Base-by-base conservation (phyloP, 2,329 filamentous ascomycete species). In the Monilinia fructicola region DNA sequence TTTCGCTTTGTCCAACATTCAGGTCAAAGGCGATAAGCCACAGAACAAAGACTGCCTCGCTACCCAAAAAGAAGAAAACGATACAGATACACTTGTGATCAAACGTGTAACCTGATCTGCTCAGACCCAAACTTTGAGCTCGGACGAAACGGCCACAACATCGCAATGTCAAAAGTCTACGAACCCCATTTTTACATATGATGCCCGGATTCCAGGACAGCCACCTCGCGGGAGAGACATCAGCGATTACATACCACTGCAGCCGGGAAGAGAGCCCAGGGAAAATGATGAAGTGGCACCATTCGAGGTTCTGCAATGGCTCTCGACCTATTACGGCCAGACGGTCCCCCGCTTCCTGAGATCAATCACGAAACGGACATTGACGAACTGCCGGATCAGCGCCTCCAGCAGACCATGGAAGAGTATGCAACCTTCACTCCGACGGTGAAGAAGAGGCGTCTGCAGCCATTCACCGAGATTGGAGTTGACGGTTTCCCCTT, bases 141-240 rank as follows among this genome's bases (percentile, higher is more conserved):
- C 18, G 28, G 42, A 48, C n/a, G 21, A 1, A 0, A 16, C 35
- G 18, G 1, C 10, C 2, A 35, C 2, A 31, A 54, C 0, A 2
- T 35, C 28, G 26, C 11, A 12, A 61, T 61, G 58, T 50, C 58
- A 2, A 7, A 21, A 12, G 10, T 6, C 9, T 50, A 50, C 18
- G 14, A 4, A 9, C 0, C 23, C 2, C 58, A 61, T 35, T 35
- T 35, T 23, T 3, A 50, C 44, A 26, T 26, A 12, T 3, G 58
- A 61, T n/a, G 10, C 4, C 1, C 12, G 14, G 1, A 2, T 2
- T 1, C 0, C 44, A 14, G 7, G 3, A 7, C 14, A 26, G 14
- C n/a, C 3, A 23, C n/a, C 9, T n/a, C 16, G 7, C 4, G 16
- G 31, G 5, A 21, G 4, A 16, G 58, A 61, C 16, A 61, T 61